These are phyloP conservation scores for Platismatia glauca DNA, from an alignment of 495 filamentous ascomycete species.

Conservation along the genomic window DNA sequence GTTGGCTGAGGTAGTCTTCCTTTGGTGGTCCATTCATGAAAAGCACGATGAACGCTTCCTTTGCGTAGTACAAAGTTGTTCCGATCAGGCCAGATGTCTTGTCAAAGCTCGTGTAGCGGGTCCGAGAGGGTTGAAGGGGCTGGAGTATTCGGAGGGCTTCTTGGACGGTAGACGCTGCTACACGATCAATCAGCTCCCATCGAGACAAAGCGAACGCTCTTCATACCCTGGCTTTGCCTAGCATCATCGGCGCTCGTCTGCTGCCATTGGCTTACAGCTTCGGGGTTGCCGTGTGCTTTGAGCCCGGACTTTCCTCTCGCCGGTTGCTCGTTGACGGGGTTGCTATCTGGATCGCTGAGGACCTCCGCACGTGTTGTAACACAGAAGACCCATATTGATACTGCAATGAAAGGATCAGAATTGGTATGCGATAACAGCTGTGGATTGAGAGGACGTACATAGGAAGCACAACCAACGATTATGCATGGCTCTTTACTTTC, in stretches of 20 bases:
- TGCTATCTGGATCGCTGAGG: not conserved
- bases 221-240: conserved; percentile 13
- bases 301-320: not conserved
- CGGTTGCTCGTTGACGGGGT: conserved; percentile 11
- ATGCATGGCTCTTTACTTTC: conserved; percentile 10
- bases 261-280: conserved; percentile 12
- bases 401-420: not conserved
- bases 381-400: conserved; percentile 16
- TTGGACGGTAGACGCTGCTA: conserved; percentile 20
- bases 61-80: conserved; percentile 40
- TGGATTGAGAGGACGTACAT: conserved; percentile 6
- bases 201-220: not conserved
- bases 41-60: conserved; percentile 39
- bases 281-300: conserved; percentile 7
- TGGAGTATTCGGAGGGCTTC: conserved; percentile 25
- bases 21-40: conserved; percentile 41
- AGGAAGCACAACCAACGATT: conserved; percentile 6
- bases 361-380: conserved; percentile 8
- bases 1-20: conserved; percentile 21
- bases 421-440: conserved; percentile 8
- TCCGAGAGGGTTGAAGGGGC: conserved; percentile 19
- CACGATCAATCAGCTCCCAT: conserved; percentile 3
- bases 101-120: conserved; percentile 22
- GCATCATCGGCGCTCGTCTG: conserved; percentile 9
- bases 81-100: conserved; percentile 40